These are phyloP conservation scores for Penicillium sp. DNA, from an alignment of 2,329 filamentous ascomycete species.

Conservation along the genomic window DNA sequence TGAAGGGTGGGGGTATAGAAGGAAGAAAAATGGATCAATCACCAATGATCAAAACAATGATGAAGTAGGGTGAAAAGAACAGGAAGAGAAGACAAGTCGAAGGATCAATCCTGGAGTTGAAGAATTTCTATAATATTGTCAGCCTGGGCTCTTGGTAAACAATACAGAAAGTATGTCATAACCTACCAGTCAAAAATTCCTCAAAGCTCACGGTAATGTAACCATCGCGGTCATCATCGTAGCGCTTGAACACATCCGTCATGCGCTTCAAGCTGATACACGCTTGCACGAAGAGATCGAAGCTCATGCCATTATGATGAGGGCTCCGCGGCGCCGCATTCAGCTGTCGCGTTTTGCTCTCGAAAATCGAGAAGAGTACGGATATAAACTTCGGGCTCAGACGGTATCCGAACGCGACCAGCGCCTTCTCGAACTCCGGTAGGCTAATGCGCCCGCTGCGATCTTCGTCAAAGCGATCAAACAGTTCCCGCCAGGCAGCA, in stretches of 20 bases:
- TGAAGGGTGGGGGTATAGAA: not conserved
- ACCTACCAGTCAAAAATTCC: slow-evolving; percentile 68
- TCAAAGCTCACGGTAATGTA: slow-evolving; percentile 84
- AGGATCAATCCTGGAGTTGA: slow-evolving; percentile 35
- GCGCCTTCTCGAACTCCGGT: slow-evolving; percentile 82
- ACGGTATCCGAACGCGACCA: slow-evolving; percentile 91
- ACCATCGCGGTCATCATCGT: slow-evolving; percentile 93
- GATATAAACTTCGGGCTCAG: slow-evolving; percentile 81
- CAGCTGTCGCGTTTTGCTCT: slow-evolving; percentile 54
- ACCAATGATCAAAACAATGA: not conserved
- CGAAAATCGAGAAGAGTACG: slow-evolving; percentile 84
- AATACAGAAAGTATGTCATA: not conserved
- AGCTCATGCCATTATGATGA: slow-evolving; percentile 68
- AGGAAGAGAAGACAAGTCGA: not conserved
- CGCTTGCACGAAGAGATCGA: slow-evolving; percentile 95
- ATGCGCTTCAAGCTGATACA: slow-evolving; percentile 97
- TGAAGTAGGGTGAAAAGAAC: not conserved
- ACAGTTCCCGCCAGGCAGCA: slow-evolving; percentile 88
- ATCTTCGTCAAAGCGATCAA: slow-evolving; percentile 92
- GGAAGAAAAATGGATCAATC: not conserved
- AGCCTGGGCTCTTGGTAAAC: not conserved
- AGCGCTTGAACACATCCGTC: slow-evolving; percentile 99
- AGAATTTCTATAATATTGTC: slow-evolving; percentile 27
- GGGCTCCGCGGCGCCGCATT: slow-evolving; percentile 32
- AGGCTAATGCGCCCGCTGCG: slow-evolving; percentile 82